These are phyloP conservation scores for Arabidopsis suecica DNA, from an alignment of 345 rosid genomes.

Conservation along the genomic window DNA sequence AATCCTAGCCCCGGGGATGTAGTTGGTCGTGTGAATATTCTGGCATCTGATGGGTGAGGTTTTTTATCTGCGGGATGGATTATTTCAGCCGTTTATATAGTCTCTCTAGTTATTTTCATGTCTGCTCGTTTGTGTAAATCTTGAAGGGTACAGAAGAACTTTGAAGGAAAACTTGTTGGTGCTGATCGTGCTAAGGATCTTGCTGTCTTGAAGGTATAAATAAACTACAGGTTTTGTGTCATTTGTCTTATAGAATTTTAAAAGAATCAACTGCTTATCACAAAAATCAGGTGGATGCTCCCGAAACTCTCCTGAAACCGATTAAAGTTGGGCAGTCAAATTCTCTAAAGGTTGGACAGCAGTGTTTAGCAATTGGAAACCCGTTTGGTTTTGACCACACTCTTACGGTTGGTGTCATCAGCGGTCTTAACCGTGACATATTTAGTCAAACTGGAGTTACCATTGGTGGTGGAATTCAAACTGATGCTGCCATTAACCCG, in stretches of 20 bases:
- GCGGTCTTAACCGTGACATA: conserved; percentile 91
- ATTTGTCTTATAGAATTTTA: background rate
- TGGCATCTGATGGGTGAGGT: conserved; percentile 92
- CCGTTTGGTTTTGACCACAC: conserved; percentile 99
- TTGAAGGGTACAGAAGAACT: conserved; percentile 86
- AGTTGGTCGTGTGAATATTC: conserved; percentile 91
- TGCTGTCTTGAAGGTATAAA: conserved; percentile 73
- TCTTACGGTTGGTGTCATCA: conserved; percentile 90
- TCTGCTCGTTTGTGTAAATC: conserved; percentile 34
- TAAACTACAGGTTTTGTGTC: background rate
- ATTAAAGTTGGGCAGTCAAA: conserved; percentile 76
- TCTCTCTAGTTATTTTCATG: conserved; percentile 31
- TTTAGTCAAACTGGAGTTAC: conserved; percentile 93
- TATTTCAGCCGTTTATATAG: background rate
- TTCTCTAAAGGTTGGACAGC: conserved; percentile 88
- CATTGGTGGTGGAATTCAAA: conserved; percentile 95
- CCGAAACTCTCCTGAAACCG: conserved; percentile 76
- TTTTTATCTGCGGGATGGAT: background rate
- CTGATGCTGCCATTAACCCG: conserved; percentile 98
- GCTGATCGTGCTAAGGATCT: conserved; percentile 96
- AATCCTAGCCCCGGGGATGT: conserved; percentile 79
- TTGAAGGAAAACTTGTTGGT: conserved; percentile 86
- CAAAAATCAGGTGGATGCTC: conserved; percentile 75
- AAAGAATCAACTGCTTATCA: background rate
- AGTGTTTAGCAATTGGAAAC: conserved; percentile 93